These are phyloP conservation scores for Mycoemilia scoparia DNA, from an alignment of 192 early-diverging fungal species.

Conservation along the genomic window DNA sequence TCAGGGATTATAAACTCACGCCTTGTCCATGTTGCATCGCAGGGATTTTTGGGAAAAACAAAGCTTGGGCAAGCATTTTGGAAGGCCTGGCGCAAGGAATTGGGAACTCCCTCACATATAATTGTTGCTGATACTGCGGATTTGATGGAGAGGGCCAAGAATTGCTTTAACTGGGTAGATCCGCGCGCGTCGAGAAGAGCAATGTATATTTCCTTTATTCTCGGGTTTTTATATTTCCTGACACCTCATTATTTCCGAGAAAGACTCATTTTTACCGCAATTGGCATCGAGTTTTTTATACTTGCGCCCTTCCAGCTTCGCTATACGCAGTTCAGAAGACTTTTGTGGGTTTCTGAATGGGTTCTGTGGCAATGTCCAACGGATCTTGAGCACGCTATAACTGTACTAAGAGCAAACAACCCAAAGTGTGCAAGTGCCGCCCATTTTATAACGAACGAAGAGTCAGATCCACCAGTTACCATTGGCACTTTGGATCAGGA, in stretches of 20 bases:
- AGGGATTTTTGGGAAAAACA: slow-evolving; percentile 23
- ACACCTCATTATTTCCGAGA: slow-evolving; percentile 15
- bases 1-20: slow-evolving; percentile 27
- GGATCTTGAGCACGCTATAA: slow-evolving; percentile 24
- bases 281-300: slow-evolving; percentile 29
- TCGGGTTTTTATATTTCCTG: slow-evolving; percentile 14
- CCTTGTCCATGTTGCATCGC: slow-evolving; percentile 19
- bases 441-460: too few species aligned
- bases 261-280: slow-evolving; percentile 13
- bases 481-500: too few species aligned
- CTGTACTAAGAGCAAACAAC: too few species aligned
- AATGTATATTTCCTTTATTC: slow-evolving; percentile 7
- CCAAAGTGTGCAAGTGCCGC: too few species aligned
- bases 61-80: slow-evolving; percentile 22
- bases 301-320: slow-evolving; percentile 23
- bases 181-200: slow-evolving; percentile 24
- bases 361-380: slow-evolving; percentile 27
- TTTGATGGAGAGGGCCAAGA: slow-evolving; percentile 31
- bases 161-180: slow-evolving; percentile 28
- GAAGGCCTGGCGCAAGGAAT: slow-evolving; percentile 27
- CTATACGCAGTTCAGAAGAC: slow-evolving; percentile 21
- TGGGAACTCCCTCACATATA: slow-evolving; percentile 23
- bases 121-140: slow-evolving; percentile 24
- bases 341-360: slow-evolving; percentile 24
- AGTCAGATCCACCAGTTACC: too few species aligned